Evolutionary conservation across 352 stramenopile species (phyloP), one percentile per base, ranked within the genome.

Genomic region (Elongisporangium senticosum): DNA sequence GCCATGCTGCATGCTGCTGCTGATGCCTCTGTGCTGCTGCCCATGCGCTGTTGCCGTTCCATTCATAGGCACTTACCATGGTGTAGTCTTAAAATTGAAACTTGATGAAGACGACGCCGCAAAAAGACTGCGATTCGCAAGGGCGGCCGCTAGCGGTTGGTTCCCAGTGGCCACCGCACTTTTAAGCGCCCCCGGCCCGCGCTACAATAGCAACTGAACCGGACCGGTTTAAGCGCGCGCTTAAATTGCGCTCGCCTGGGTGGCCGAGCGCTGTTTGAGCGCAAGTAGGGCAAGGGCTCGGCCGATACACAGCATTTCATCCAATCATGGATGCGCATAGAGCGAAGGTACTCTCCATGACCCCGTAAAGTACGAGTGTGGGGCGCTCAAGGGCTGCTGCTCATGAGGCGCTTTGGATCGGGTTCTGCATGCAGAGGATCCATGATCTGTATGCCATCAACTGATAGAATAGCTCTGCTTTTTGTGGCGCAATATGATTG

Each of bases 61-160:
- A 53, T 55, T 47, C 51, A 59, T 58, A 23, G 55, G 58, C 51
- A 79, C 82, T 65, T 89, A 92, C 82, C 82, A 92, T 91, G 77
- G 87, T 92, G 82, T 70, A 80, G 73, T 79, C 78, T 88, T 87
- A 83, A 83, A 87, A 87, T 86, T 86, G 75, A 86, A 87, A 87
- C 75, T 89, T 92, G 78, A 82, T 82, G 74, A 72, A 87, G 79
- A 83, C 78, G 69, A 68, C 67, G 77, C 75, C 74, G 78, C 78
- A 90, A 87, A 77, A 79, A 81, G 78, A 90, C 72, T 87, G 77
- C 61, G 43, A 49, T 22, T 40, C 54, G 49, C n/a, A 52, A 28
- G 23, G 22, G 53, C 52, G 59, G 60, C 54, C 49, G 21, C 56
- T 40, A 52, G 49, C 48, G 75, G 65, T 83, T 83, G 73, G 74